Evolutionary conservation across 2,329 filamentous ascomycete genomes (phyloP), one percentile per base, ranked within the genome.

Genomic region (Colletotrichum sojae): DNA sequence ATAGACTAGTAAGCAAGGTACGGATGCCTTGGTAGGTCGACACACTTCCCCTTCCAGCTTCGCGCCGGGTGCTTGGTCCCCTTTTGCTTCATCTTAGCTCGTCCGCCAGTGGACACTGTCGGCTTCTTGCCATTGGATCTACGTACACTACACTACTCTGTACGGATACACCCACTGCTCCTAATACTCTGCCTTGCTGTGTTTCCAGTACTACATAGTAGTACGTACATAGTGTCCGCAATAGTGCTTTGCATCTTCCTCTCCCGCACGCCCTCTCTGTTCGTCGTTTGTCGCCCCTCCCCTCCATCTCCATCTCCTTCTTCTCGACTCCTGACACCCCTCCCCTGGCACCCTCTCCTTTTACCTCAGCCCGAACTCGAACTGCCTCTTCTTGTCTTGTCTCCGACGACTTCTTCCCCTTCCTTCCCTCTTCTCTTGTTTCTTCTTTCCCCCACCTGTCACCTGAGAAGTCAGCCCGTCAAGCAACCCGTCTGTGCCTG

Each of bases 381-480:
- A 54, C 56, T 62, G 70, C 68, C 55, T 73, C 67, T 56, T 69
- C 64, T 67, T 62, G 62, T 64, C 53, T 72, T 57, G 63, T 60
- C 62, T 66, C 57, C 53, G 27, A 60, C 40, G 52, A 25, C 22
- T 25, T 65, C 59, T 68, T 56, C 45, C 25, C 40, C 51, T 65
- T 54, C 62, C 39, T 48, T 62, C 53, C 22, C 60, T 58, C 58
- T 20, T 68, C 54, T 69, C 57, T 69, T 63, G 62, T 61, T 71
- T 63, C 58, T 73, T 51, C 48, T 67, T 52, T 65, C 56, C 63
- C 66, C 63, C 67, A 63, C 67, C 63, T 70, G 67, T 70, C 63
- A 67, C 27, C 31, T 46, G 63, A 70, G 45, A 39, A 67, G 67
- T 63, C 51, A 52, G 57, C 59, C 66, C 48, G 55, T 69, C 66